phyloP scores from a whole-genome alignment of 164 flowering plant genomes.

The Aristolochia fimbriata region DNA sequence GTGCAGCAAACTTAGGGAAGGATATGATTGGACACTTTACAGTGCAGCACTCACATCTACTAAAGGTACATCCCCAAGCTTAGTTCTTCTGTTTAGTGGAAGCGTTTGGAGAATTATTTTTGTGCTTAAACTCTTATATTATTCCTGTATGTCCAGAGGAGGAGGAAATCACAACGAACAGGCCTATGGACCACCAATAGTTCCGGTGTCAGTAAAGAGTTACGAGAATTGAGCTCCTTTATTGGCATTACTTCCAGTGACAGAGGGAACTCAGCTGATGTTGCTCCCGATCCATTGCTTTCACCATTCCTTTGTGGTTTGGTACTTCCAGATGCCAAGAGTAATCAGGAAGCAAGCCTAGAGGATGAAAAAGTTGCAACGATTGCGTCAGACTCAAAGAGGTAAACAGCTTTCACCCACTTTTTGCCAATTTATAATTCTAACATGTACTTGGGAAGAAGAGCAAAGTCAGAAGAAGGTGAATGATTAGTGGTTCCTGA shows the following conservation, averaged over 20 bases:
- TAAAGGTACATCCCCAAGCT: slow-evolving; percentile 36
- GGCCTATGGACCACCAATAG: slow-evolving; percentile 32
- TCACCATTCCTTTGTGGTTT: slow-evolving; percentile 46
- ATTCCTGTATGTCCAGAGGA: slow-evolving; percentile 30
- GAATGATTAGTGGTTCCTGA: no score
- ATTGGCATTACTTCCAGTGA: slow-evolving; percentile 21
- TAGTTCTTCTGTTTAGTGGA: neutral
- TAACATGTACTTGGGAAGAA: no score
- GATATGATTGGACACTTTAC: slow-evolving; percentile 66
- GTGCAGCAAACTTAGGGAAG: slow-evolving; percentile 74
- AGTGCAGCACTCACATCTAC: slow-evolving; percentile 50
- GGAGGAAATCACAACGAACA: slow-evolving; percentile 44
- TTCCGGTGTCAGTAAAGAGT: slow-evolving; percentile 34
- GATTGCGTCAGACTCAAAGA: slow-evolving; percentile 17
- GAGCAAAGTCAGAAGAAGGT: no score
- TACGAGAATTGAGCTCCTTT: slow-evolving; percentile 34
- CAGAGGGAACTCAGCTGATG: slow-evolving; percentile 21
- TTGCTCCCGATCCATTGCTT: slow-evolving; percentile 60
- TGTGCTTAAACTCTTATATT: neutral
- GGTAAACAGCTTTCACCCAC: slow-evolving; percentile 21
- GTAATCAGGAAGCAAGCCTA: slow-evolving; percentile 20
- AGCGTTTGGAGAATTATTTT: neutral
- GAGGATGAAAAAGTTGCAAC: slow-evolving; percentile 4
- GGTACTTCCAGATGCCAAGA: slow-evolving; percentile 18
- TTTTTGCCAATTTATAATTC: neutral